A percentile compares a stretch with the other conserved stretches of the same genome.
Evolutionary conservation across 495 filamentous ascomycete genomes (phyloP).

Genomic region (Saxophila tyrrhenica): DNA sequence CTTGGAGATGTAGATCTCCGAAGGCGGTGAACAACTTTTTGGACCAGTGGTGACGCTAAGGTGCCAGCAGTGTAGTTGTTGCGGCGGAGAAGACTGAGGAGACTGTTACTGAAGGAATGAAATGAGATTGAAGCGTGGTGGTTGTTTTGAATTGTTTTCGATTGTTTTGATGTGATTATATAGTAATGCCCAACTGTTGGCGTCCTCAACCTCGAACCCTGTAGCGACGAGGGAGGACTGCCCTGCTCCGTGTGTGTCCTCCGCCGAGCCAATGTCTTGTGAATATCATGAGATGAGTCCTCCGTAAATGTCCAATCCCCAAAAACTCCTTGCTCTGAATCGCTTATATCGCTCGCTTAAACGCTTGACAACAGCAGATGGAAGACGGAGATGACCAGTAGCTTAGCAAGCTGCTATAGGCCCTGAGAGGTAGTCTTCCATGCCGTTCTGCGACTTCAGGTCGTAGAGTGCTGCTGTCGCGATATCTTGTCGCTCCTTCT

Average conservation of each 20-base stretch:
- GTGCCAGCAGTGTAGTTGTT: too few relatives aligned
- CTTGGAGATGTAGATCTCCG: too few relatives aligned
- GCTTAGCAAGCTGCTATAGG: neutral
- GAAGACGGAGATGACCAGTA: neutral
- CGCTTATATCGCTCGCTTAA: neutral
- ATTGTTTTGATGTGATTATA: neutral
- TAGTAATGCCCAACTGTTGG: too few relatives aligned
- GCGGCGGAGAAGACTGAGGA: too few relatives aligned
- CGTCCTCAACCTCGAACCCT: neutral
- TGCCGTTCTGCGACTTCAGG: neutral
- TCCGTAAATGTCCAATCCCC: neutral
- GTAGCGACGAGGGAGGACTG: neutral
- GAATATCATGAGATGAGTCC: neutral
- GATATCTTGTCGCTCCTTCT: slow-evolving; percentile 51
- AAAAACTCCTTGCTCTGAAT: neutral
- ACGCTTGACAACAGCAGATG: neutral
- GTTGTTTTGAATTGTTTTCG: neutral
- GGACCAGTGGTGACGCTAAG: too few relatives aligned
- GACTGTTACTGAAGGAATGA: too few relatives aligned
- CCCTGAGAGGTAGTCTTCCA: neutral
- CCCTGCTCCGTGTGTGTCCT: neutral
- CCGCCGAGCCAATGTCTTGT: neutral
- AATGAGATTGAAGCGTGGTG: neutral
- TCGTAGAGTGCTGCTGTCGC: slow-evolving; percentile 28
- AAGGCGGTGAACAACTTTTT: too few relatives aligned